A percentile compares a stretch with the other conserved stretches of the same genome.
Evolutionary conservation across 2,329 filamentous ascomycete species (phyloP).

Genomic region (Aspergillus sp.): DNA sequence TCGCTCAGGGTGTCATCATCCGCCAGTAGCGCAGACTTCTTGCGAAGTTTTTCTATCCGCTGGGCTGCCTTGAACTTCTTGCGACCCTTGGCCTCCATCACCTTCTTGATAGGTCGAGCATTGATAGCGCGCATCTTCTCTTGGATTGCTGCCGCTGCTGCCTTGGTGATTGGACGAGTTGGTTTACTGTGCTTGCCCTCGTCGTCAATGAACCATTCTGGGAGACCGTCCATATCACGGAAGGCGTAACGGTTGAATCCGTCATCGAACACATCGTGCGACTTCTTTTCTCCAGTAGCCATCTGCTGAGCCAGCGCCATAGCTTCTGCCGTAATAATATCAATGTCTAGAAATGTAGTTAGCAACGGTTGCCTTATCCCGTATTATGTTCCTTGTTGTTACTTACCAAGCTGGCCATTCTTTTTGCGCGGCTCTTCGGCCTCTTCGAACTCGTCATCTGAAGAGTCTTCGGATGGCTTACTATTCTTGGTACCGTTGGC

Average conservation of each 20-base stretch:
- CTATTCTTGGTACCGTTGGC: conserved; percentile 23
- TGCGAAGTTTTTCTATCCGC: conserved; percentile 87
- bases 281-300: conserved; percentile 79
- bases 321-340: conserved; percentile 98
- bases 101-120: conserved; percentile 97
- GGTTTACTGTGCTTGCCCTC: conserved; percentile 79
- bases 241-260: conserved; percentile 91
- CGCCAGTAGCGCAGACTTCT: conserved; percentile 88
- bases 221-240: conserved; percentile 85
- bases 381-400: conserved; percentile 3
- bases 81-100: conserved; percentile 89
- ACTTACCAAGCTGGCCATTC: conserved; percentile 46
- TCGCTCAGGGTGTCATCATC: conserved; percentile 92
- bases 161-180: conserved; percentile 87
- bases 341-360: conserved; percentile 65
- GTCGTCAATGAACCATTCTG: conserved; percentile 97
- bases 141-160: conserved; percentile 86
- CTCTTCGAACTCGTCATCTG: conserved; percentile 37
- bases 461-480: conserved; percentile 30
- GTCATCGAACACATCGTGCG: conserved; percentile 79
- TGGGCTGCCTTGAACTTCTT: conserved; percentile 97
- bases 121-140: conserved; percentile 92
- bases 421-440: conserved; percentile 40
- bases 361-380: conserved; percentile 21
- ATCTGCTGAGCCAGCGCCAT: conserved; percentile 96